Evolutionary conservation across 805 yeast genomes (phyloP), one percentile per base, ranked within the genome.

Genomic region (Ogataea philodendri): DNA sequence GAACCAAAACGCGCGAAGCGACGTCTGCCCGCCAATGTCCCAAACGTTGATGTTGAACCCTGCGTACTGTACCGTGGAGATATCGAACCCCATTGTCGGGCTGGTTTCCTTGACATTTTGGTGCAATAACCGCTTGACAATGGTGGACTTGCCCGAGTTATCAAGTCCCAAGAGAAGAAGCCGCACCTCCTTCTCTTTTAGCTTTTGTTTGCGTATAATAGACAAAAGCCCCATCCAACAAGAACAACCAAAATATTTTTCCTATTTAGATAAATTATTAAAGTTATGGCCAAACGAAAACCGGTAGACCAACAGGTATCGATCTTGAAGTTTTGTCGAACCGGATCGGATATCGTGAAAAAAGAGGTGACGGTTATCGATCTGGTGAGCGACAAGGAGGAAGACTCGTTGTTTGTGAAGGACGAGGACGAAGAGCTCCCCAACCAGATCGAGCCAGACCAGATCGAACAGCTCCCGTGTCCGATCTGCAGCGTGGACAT

Each of bases 51-150:
- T 54, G 23, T 67, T 69, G 46, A 59, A 70, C 3, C 64, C 69
- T 2, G 58, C 42, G 44, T 66, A 60, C 1, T 57, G 51, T 1
- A 84, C 51, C 1, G 89, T 76, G 31, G 75, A 71, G 44, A 89
- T 90, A 49, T 78, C 81, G 60, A 89, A 90, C 10, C 97, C 97
- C 70, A 89, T 73, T 0, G 97, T 89, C 0, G 97, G 97, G 7
- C 85, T 72, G 5, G 88, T 78, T n/a, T 64, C 65, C 6, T 56
- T 49, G 5, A 72, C 67, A 40, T 77, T 76, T 45, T 70, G 64
- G 16, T 66, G 44, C 60, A 82, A 65, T 10, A 85, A 53, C 13
- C 66, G 54, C 39, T 78, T 78, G 15, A 88, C 81, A 2, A 90
- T 73, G 0, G 96, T 84, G 2, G 96, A 84, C 57, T 89, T 89